Evolutionary conservation across 805 yeast genomes (phyloP), one percentile per base, ranked within the genome.

Genomic region (Yarrowia osloensis): DNA sequence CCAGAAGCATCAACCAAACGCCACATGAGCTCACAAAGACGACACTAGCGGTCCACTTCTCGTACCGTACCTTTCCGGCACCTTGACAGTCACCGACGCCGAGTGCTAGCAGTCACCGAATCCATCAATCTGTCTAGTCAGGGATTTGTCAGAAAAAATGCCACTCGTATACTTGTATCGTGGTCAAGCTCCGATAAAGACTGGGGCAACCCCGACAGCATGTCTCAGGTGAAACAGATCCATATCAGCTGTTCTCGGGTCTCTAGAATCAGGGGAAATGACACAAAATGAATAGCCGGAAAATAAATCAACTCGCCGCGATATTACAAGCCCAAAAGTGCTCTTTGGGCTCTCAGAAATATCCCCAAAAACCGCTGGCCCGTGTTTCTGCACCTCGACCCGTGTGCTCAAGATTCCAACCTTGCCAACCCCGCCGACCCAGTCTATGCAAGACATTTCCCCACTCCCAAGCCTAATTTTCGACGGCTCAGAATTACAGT

Each of bases 371-470:
- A 21, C n/a, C 15, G 15, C 12, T 42, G 49, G 19, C 8, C 19
- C 19, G 17, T 24, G 7, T 28, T 4, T 13, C 49, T 44, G 49
- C 49, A 24, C 4, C 17, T 1, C 6, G 19, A 24, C 11, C 12
- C 19, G n/a, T 17, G n/a, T 17, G 33, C 50, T 26, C 22, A 50
- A 50, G 57, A 49, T 50, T 31, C 40, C 40, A 50, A 50, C 57
- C 57, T 50, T 50, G 19, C 19, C 28, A 33, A 33, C 57, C 57
- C 57, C 57, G 40, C 57, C 57, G 40, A 49, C 39, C 19, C 31
- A 29, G 39, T 49, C 19, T 49, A 50, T 50, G 57, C 57, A 50
- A 50, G 57, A 50, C 57, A 50, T 50, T 49, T 50, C 57, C 57
- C 57, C 57, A 50, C 57, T 50, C 40, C 28, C 13, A 50, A 50